Evolutionary conservation across 202 grass and related monocot genomes (phyloP), one percentile per base, ranked within the genome.

Genomic region (Hordeum pubiflorum): DNA sequence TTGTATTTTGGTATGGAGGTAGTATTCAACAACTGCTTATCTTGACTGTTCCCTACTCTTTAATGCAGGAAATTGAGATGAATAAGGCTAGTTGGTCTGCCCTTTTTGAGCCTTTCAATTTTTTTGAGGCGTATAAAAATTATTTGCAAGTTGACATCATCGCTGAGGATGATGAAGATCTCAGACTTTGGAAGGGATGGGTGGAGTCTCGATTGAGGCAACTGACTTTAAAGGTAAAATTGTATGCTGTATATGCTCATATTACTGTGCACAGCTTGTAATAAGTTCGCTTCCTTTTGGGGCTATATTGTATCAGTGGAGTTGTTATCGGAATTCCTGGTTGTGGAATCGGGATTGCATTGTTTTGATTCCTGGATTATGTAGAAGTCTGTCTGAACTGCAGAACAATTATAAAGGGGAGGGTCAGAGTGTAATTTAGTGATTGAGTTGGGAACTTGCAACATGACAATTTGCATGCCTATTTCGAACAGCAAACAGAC

Each of bases 101-200:
- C 82, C 86, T 96, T 29, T 95, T 99, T 67, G 87, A 99, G 61
- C 83, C 84, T 64, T 96, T 86, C 52, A 85, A 87, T 59, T 96
- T 95, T 75, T 99, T 99, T 12, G 92, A 99, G 73, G 80, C 80
- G 40, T 99, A 99, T 71, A 99, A 95, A 72, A 99, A 99, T 58
- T 99, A 99, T 89, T 66, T 99, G 65, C 96, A 95, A 74, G 90
- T 99, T 69, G 92, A 99, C 80, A 87, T 95, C 76, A 88, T 95
- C 0, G 87, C 96, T 0, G 84, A 82, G 24, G 88, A 96, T 89
- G 88, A 69, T n/a, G 87, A 84, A 87, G 96, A 99, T 89, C 96
- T 95, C 27, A 88, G 96, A 63, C 79, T 99, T 57, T 99, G 96
- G 96, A 99, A 99, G 70, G 96, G 96, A 59, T 96, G 96, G 96